Conservation (phyloP, 495 filamentous ascomycete species). For the Jackrogersella multiformis region DNA sequence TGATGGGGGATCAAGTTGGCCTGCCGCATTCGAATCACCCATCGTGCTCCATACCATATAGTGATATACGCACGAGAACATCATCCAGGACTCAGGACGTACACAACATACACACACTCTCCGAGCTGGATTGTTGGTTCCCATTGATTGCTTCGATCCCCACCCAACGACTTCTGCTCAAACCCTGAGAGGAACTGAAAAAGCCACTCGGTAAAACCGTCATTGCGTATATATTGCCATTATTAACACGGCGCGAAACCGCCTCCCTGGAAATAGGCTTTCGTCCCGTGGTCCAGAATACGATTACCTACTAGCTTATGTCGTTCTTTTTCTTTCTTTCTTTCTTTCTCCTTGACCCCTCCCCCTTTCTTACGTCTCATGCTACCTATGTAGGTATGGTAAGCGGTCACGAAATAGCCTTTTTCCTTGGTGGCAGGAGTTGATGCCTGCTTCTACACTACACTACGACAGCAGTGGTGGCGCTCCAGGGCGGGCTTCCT, state of each 20-base stretch:
- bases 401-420: slow-evolving; percentile 32
- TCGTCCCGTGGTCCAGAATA: slow-evolving; percentile 22
- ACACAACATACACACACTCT: too few relatives aligned
- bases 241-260: slow-evolving; percentile 22
- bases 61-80: slow-evolving; percentile 24
- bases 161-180: slow-evolving; percentile 21
- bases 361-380: slow-evolving; percentile 30
- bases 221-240: slow-evolving; percentile 11
- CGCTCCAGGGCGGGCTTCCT: slow-evolving; percentile 23
- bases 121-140: slow-evolving; percentile 15
- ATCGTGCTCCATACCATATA: slow-evolving; percentile 12
- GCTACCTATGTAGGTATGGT: too few relatives aligned
- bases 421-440: slow-evolving; percentile 23
- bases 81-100: slow-evolving; percentile 18
- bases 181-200: slow-evolving; percentile 29
- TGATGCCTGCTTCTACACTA: slow-evolving; percentile 31
- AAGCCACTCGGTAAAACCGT: slow-evolving; percentile 28
- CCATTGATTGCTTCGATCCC: slow-evolving; percentile 13
- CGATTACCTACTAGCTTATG: slow-evolving; percentile 32
- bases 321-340: slow-evolving; percentile 10
- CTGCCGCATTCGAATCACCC: slow-evolving; percentile 37
- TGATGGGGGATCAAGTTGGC: slow-evolving; percentile 21
- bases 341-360: slow-evolving; percentile 16
- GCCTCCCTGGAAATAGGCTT: slow-evolving; percentile 21
- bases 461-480: slow-evolving; percentile 29